Evolutionary conservation across 1,284 basidiomycete genomes (phyloP).

Genomic region (Exobasidium cylindrosporum): DNA sequence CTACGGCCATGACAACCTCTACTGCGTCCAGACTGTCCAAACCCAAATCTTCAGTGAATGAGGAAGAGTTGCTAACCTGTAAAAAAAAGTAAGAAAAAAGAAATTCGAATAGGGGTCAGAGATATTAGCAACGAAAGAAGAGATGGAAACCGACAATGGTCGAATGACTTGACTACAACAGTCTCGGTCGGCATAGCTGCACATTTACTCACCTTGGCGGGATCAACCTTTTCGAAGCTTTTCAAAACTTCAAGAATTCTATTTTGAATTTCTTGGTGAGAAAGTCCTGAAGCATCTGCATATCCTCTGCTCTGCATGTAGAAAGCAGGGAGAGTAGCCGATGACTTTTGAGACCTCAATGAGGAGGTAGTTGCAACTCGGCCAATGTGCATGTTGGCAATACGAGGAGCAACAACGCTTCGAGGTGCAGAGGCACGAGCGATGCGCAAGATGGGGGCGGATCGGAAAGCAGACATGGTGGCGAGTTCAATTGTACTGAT

Average conservation of each 20-base stretch:
- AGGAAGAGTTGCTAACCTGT: slow-evolving; percentile 71
- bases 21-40: slow-evolving; percentile 96
- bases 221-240: slow-evolving; percentile 91
- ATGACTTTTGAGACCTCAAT: slow-evolving; percentile 20
- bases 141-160: not conserved
- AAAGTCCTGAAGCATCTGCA: slow-evolving; percentile 72
- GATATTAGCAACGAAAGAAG: not conserved
- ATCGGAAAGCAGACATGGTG: slow-evolving; percentile 2
- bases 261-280: slow-evolving; percentile 72
- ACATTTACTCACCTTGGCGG: slow-evolving; percentile 63
- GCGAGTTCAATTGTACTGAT: too few relatives aligned
- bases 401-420: not conserved
- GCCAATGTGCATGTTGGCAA: not conserved
- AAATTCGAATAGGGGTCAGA: too few relatives aligned
- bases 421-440: not conserved
- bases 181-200: too few relatives aligned
- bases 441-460: not conserved
- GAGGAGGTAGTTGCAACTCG: slow-evolving; percentile 8
- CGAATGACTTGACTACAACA: not conserved
- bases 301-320: slow-evolving; percentile 59
- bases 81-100: slow-evolving; percentile 2
- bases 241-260: slow-evolving; percentile 86
- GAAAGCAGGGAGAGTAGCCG: slow-evolving; percentile 11
- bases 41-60: slow-evolving; percentile 83
- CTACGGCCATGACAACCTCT: slow-evolving; percentile 98